Evolutionary conservation across 2,329 filamentous ascomycete species (phyloP).

Genomic region (Exophiala alcalophila): DNA sequence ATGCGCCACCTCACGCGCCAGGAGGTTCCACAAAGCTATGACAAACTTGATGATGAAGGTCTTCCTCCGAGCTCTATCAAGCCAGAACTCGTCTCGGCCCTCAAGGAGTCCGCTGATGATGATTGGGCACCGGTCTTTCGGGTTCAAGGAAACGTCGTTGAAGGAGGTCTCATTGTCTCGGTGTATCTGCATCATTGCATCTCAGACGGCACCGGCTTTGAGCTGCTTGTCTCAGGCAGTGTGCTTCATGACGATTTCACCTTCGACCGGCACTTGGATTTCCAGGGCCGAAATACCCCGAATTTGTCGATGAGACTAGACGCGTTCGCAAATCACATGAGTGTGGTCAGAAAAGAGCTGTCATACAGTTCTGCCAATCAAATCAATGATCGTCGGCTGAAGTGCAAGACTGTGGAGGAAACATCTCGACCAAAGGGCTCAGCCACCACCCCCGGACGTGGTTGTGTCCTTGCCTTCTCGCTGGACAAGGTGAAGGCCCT

Average conservation of each 20-base stretch:
- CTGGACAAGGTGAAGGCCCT: constrained; percentile 13
- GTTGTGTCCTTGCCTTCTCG: constrained; percentile 27
- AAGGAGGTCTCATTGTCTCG: constrained; percentile 29
- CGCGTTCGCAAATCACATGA: constrained; percentile 25
- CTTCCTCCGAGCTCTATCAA: constrained; percentile 28
- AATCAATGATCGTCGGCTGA: constrained; percentile 22
- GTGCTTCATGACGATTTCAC: constrained; percentile 23
- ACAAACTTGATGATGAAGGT: constrained; percentile 23
- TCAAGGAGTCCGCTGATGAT: constrained; percentile 25
- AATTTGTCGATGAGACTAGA: constrained; percentile 23
- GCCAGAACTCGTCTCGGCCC: constrained; percentile 27
- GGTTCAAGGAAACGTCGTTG: constrained; percentile 28
- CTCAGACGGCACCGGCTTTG: constrained; percentile 29
- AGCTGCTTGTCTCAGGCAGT: constrained; percentile 25
- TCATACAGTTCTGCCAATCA: constrained; percentile 24
- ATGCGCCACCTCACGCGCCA: constrained; percentile 21
- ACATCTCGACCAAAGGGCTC: not conserved
- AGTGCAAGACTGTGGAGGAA: constrained; percentile 15
- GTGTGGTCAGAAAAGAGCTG: constrained; percentile 23
- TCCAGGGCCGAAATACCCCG: constrained; percentile 8
- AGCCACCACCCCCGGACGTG: constrained; percentile 21
- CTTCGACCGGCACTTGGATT: constrained; percentile 23
- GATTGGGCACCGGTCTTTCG: constrained; percentile 27
- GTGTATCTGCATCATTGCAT: constrained; percentile 31
- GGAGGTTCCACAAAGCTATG: constrained; percentile 26